Evolutionary conservation across 2,329 filamentous ascomycete species (phyloP).

Genomic region (Venturia pyrina): DNA sequence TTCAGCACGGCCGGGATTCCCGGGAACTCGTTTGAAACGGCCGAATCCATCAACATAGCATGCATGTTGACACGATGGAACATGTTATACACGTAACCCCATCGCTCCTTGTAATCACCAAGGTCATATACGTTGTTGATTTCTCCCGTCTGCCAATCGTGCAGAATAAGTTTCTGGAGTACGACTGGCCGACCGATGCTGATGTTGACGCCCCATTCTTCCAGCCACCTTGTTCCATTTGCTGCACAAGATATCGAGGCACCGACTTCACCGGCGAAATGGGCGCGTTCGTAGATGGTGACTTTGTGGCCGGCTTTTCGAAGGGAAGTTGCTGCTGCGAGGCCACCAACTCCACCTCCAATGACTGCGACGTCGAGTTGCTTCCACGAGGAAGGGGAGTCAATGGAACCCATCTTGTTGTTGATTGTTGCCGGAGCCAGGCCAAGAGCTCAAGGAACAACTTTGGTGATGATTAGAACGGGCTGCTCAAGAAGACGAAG

Average conservation of each 20-base stretch:
- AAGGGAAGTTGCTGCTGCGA: constrained; percentile 41
- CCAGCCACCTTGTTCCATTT: constrained; percentile 3
- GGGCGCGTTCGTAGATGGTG: constrained; percentile 55
- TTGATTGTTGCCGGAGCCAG: not conserved
- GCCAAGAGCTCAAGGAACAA: not conserved
- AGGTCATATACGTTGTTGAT: not conserved
- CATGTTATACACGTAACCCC: not conserved
- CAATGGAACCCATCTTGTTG: not conserved
- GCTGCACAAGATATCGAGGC: constrained; percentile 44
- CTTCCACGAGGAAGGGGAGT: not conserved
- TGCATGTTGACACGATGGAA: constrained; percentile 5
- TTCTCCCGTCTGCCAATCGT: constrained; percentile 4
- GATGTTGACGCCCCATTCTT: constrained; percentile 3
- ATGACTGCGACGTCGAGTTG: constrained; percentile 30
- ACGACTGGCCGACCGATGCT: not conserved
- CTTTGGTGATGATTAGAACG: not conserved
- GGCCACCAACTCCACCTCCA: constrained; percentile 45
- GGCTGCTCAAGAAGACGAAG: not conserved
- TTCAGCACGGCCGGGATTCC: not conserved
- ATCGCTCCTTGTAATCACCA: constrained; percentile 1
- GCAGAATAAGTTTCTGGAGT: not conserved
- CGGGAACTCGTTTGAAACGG: not conserved
- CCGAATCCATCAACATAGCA: not conserved
- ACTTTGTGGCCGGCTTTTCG: constrained; percentile 44
- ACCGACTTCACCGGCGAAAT: constrained; percentile 59